These are phyloP conservation scores for Pichia gijzeniarum DNA, from an alignment of 805 yeast species.

Conservation along the genomic window DNA sequence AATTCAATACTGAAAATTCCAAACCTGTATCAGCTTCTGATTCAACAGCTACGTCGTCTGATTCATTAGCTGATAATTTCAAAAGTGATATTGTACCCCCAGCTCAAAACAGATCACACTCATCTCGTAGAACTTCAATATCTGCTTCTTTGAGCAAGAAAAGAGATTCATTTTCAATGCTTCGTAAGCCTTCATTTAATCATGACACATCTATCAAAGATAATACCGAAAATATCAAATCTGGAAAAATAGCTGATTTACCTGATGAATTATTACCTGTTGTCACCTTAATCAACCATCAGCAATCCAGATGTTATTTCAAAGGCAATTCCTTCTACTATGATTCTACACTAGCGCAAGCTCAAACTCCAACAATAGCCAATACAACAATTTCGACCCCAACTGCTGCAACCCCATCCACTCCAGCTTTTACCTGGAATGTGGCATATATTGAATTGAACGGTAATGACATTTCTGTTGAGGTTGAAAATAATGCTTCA, in stretches of 20 bases:
- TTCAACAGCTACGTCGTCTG: background rate
- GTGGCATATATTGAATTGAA: slow-evolving; percentile 28
- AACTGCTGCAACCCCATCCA: background rate
- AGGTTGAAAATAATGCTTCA: slow-evolving; percentile 32
- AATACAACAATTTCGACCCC: background rate
- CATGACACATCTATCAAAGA: background rate
- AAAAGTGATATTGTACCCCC: background rate
- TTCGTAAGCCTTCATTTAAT: slow-evolving; percentile 8
- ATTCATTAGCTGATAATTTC: too few relatives aligned
- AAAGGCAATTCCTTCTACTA: slow-evolving; percentile 7
- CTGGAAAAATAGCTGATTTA: slow-evolving; percentile 15
- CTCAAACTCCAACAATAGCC: background rate
- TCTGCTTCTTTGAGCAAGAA: background rate
- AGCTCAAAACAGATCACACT: background rate
- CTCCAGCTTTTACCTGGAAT: slow-evolving; percentile 17
- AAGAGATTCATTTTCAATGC: background rate
- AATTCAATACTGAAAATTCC: too few relatives aligned
- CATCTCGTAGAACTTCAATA: slow-evolving; percentile 1
- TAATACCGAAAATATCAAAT: background rate
- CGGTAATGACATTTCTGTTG: slow-evolving; percentile 50
- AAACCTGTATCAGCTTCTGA: too few relatives aligned
- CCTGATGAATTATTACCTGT: slow-evolving; percentile 70
- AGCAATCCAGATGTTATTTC: slow-evolving; percentile 55
- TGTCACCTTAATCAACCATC: slow-evolving; percentile 63
- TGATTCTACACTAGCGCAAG: slow-evolving; percentile 5